Percentiles rank a stretch among this genome's conserved stretches.
phyloP scores from a whole-genome alignment of 768 basidiomycete genomes.

The Tremella yokohamensis region DNA sequence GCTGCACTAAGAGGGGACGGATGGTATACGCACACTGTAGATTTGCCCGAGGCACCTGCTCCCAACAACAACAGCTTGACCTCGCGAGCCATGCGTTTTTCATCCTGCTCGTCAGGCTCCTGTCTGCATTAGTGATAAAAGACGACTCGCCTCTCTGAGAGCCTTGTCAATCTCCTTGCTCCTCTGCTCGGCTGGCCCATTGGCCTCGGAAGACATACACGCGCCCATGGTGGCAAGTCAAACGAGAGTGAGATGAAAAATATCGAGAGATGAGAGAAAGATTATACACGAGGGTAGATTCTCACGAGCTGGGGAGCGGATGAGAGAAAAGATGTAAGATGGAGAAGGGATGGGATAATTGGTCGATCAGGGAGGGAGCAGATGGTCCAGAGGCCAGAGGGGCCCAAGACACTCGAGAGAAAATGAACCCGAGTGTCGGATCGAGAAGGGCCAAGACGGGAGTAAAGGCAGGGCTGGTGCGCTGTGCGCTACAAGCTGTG shows the following conservation, averaged over 20 bases:
- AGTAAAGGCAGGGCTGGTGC: too few species aligned
- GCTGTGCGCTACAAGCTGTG: too few species aligned
- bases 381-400: too few species aligned
- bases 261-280: too few species aligned
- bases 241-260: too few species aligned
- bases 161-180: conserved; percentile 71
- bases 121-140: neutral
- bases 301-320: neutral
- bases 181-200: conserved; percentile 60
- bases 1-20: neutral
- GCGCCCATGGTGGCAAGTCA: conserved; percentile 60
- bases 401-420: too few species aligned
- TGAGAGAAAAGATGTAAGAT: neutral
- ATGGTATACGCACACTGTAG: conserved; percentile 59
- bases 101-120: conserved; percentile 58
- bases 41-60: conserved; percentile 91
- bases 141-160: conserved; percentile 45
- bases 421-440: too few species aligned
- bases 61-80: conserved; percentile 79
- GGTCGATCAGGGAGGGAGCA: conserved; percentile 5
- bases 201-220: conserved; percentile 64
- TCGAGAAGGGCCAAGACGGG: too few species aligned
- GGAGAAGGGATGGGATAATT: neutral
- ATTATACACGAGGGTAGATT: neutral
- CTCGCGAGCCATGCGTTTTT: conserved; percentile 60